Evolutionary conservation across 2,329 filamentous ascomycete genomes (phyloP), one percentile per base, ranked within the genome.

Genomic region (Geosmithia flava): DNA sequence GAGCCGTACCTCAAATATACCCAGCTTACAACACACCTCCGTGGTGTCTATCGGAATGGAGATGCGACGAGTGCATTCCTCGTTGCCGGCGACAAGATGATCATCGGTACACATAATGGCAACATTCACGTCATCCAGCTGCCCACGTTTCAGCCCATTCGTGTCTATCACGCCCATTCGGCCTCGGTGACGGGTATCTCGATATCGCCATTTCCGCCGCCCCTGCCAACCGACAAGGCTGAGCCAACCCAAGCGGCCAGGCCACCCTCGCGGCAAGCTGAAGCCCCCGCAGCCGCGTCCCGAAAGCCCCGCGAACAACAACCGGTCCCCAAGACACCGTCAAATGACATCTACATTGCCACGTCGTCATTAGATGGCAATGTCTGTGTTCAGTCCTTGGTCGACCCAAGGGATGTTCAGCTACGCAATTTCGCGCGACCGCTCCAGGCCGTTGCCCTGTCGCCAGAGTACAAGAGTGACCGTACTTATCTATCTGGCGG

Each of bases 331-430:
- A 80, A 82, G 50, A 87, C 75, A 0, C 85, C 88, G 0, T 90
- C 87, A 2, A 97, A 96, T 58, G 83, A 90, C 48, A 95, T 98
- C 41, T 87, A 93, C 62, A 86, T 98, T 54, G 91, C 85, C 1
- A 95, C 91, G 1, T 88, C 93, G 0, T 97, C 93, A 0, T 87
- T 95, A 60, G 93, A 98, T 63, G 94, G 93, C 17, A 91, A 96
- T 59, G 87, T 98, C 15, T 97, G 93, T 57, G 80, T 98, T 1
- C 83, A 89, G 50, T 95, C 88, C 1, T 69, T 98, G 19, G 69
- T 93, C 19, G 91, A 98, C 58, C 68, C 84, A 39, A 94, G 89
- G 58, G 93, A 98, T 66, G 89, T 96, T 2, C 83, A 89, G 50
- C 67, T 97, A 27, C 83, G 93, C 27, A 96, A 96, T 62, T 98